Conservation (phyloP, 495 filamentous ascomycete species). For the Cryomyces antarcticus region DNA sequence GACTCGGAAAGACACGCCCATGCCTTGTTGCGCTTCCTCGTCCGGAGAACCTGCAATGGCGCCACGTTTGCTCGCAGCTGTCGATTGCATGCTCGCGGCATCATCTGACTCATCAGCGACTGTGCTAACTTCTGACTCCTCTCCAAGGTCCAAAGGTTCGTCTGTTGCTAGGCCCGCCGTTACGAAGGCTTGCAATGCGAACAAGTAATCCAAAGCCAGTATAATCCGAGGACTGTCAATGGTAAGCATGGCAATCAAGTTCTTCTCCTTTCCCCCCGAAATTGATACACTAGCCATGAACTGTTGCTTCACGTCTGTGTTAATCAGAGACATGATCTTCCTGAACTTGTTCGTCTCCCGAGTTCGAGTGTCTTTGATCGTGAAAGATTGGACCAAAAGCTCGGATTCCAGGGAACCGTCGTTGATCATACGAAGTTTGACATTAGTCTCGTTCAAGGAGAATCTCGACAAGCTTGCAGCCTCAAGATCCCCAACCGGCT, state of each 20-base stretch:
- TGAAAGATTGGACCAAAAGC: constrained; percentile 82
- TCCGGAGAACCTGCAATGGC: background rate
- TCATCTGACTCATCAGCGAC: constrained; percentile 41
- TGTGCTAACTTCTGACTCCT: constrained; percentile 33
- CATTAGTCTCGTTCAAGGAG: constrained; percentile 72
- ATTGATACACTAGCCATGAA: constrained; percentile 96
- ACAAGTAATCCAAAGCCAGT: constrained; percentile 84
- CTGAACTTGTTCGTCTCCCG: constrained; percentile 84
- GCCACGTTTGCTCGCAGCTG: constrained; percentile 3
- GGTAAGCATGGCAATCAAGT: constrained; percentile 79
- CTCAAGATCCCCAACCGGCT: constrained; percentile 58
- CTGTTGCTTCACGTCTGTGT: constrained; percentile 77
- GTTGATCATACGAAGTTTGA: constrained; percentile 88
- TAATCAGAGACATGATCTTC: constrained; percentile 94
- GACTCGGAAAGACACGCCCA: constrained; percentile 71
- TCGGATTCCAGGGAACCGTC: constrained; percentile 87
- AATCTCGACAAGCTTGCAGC: constrained; percentile 78
- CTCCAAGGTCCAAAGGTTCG: constrained; percentile 33
- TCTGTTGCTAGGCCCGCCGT: constrained; percentile 45
- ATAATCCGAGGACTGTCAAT: constrained; percentile 91
- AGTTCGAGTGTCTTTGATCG: constrained; percentile 73
- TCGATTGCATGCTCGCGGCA: constrained; percentile 9
- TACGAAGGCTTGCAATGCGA: constrained; percentile 68
- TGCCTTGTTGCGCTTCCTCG: constrained; percentile 21
- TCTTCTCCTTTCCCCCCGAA: constrained; percentile 63